Conservation (phyloP, 768 basidiomycete genomes). For the Amyloporia xantha region DNA sequence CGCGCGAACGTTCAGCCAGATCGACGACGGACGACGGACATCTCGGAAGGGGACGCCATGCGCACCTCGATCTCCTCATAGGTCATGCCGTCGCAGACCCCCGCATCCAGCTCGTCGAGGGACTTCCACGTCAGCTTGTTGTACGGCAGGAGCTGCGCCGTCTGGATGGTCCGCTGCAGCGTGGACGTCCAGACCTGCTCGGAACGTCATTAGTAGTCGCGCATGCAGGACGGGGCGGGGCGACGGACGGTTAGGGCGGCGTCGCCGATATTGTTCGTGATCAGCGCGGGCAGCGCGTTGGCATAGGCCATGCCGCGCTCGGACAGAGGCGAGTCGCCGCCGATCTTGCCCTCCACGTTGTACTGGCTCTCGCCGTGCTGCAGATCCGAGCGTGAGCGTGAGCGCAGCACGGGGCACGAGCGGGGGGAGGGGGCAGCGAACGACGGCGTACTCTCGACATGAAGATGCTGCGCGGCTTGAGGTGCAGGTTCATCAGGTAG, state of each 20-base stretch:
- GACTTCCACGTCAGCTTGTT: slow-evolving; percentile 98
- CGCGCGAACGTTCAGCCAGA: not conserved
- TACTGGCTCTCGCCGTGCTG: slow-evolving; percentile 98
- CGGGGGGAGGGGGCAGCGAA: too few species aligned
- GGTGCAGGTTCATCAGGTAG: slow-evolving; percentile 96
- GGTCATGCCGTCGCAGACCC: slow-evolving; percentile 99
- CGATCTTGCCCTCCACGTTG: slow-evolving; percentile 95
- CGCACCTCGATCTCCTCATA: slow-evolving; percentile 95
- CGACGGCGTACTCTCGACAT: slow-evolving; percentile 67
- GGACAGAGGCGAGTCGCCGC: slow-evolving; percentile 91
- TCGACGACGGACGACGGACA: too few species aligned
- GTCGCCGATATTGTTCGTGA: slow-evolving; percentile 88
- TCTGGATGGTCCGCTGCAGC: slow-evolving; percentile 86
- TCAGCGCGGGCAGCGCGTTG: slow-evolving; percentile 74
- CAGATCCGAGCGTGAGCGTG: not conserved
- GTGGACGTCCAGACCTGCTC: slow-evolving; percentile 99
- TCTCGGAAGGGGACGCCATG: not conserved
- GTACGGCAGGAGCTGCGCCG: slow-evolving; percentile 74
- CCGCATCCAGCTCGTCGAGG: slow-evolving; percentile 95
- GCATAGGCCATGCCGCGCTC: slow-evolving; percentile 82
- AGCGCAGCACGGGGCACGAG: not conserved
- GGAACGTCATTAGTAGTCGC: not conserved
- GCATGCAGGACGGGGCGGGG: not conserved
- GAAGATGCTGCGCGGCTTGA: slow-evolving; percentile 95
- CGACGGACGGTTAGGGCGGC: slow-evolving; percentile 70